Evolutionary conservation across 140 eudicot genomes (phyloP), one percentile per base, ranked within the genome.

Genomic region (Stevia rebaudiana): DNA sequence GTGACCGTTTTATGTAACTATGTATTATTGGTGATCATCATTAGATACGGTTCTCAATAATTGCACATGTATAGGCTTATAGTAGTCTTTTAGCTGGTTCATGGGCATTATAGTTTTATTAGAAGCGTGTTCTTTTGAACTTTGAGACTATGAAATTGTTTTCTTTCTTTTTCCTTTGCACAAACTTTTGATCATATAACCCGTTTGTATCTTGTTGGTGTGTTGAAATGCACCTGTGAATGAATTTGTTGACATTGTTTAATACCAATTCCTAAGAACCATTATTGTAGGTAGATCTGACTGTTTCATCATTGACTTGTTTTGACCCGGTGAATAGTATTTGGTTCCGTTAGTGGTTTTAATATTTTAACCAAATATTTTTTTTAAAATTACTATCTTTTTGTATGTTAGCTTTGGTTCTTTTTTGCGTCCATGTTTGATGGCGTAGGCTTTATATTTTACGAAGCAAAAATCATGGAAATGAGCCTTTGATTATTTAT

Each of bases 1-100:
- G 64, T 74, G 21, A 67, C 47, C 22, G 39, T 67, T 65, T 55
- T 54, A 54, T 74, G 62, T 59, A 57, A 56, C 43, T 31, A 35
- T 54, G 62, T 56, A 62, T 39, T 46, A 33, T 69, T 15, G 17
- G 53, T 53, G 51, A n/a, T 50, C 28, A n/a, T 39, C 28, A 24
- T 22, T 15, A 39, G 74, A 44, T 16, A n/a, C 63, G 18, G 19
- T 28, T 63, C 22, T 18, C 43, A 60, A 59, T 49, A 74, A 74
- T 25, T 21, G 53, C 61, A 21, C 61, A 33, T 64, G 30, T 11
- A 22, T 35, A 59, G 53, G 52, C 75, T 47, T 1, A 37, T 39
- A 11, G 68, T 47, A 70, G 52, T 61, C 22, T 28, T 41, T 49
- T 31, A 64, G n/a, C 44, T 58, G 24, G 41, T 59, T 23, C 22